Percentiles rank a stretch among this genome's conserved stretches.
These are phyloP conservation scores for Aquilaria malaccensis DNA, from an alignment of 345 rosid genomes.

Conservation along the genomic window DNA sequence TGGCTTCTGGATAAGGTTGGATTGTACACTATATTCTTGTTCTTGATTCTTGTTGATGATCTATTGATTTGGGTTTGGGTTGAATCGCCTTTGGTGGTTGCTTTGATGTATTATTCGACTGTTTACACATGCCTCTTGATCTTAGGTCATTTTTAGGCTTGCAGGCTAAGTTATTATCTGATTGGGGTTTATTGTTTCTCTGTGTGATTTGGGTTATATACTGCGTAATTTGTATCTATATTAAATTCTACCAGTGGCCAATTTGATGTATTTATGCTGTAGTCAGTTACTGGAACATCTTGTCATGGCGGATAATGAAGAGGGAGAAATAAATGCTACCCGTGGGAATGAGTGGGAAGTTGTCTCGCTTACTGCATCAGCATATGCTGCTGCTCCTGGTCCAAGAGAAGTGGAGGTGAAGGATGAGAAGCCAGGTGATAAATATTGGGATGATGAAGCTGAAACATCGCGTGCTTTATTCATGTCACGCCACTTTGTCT, in stretches of 20 bases:
- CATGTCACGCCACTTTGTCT: slow-evolving; percentile 76
- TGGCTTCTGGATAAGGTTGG: too few relatives aligned
- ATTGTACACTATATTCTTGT: too few relatives aligned
- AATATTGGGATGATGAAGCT: slow-evolving; percentile 26
- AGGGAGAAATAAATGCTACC: slow-evolving; percentile 26
- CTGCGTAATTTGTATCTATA: not conserved
- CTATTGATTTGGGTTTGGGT: too few relatives aligned
- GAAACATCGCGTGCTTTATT: slow-evolving; percentile 61
- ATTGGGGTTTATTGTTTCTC: not conserved
- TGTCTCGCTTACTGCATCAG: slow-evolving; percentile 83
- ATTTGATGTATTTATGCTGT: slow-evolving; percentile 2
- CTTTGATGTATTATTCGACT: too few relatives aligned
- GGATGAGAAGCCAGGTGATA: slow-evolving; percentile 31
- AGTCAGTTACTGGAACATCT: slow-evolving; percentile 5
- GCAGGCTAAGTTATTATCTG: not conserved
- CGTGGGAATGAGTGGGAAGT: slow-evolving; percentile 96
- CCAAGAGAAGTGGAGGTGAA: slow-evolving; percentile 36
- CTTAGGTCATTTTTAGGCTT: too few relatives aligned
- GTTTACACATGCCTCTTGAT: too few relatives aligned
- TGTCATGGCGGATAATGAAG: slow-evolving; percentile 56
- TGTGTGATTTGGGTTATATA: not conserved
- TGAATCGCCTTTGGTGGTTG: too few relatives aligned
- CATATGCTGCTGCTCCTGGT: slow-evolving; percentile 91
- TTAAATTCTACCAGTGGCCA: not conserved
- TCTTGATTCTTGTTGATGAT: too few relatives aligned